Conservation (phyloP, 805 yeast genomes). For the Candida insectorum region DNA sequence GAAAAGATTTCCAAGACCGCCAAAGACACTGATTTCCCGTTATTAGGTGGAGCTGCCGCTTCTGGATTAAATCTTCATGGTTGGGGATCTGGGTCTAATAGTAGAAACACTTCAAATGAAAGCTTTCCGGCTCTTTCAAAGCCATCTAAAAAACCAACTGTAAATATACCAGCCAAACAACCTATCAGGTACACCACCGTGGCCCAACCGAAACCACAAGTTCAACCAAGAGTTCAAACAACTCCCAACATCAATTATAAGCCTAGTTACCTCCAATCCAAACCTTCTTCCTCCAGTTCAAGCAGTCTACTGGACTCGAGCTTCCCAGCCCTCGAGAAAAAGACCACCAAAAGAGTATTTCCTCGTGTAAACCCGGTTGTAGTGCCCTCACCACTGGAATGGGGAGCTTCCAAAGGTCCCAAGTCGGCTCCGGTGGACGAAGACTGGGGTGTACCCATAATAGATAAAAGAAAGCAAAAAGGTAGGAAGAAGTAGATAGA, state of each 20-base stretch:
- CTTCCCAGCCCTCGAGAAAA: slow-evolving; percentile 50
- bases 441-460: slow-evolving; percentile 12
- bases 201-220: slow-evolving; percentile 11
- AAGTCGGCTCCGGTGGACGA: slow-evolving; percentile 3
- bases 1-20: slow-evolving; percentile 15
- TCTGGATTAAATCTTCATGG: slow-evolving; percentile 16
- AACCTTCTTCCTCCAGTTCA: slow-evolving; percentile 18
- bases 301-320: slow-evolving; percentile 16
- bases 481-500: slow-evolving; percentile 5
- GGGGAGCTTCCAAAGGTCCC: slow-evolving; percentile 16
- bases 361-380: slow-evolving; percentile 57
- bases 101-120: slow-evolving; percentile 17
- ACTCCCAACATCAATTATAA: slow-evolving; percentile 15
- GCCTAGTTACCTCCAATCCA: slow-evolving; percentile 31
- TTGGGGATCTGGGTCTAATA: slow-evolving; percentile 20
- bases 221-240: slow-evolving; percentile 1
- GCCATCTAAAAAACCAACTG: slow-evolving; percentile 17
- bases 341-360: slow-evolving; percentile 31
- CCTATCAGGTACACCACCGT: slow-evolving; percentile 37
- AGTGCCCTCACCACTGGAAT: slow-evolving; percentile 15
- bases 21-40: slow-evolving; percentile 41
- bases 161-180: slow-evolving; percentile 13
- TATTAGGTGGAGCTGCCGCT: slow-evolving; percentile 27
- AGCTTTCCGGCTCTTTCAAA: slow-evolving; percentile 33
- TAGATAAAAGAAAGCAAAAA: slow-evolving; percentile 11